Evolutionary conservation across 2,329 filamentous ascomycete genomes (phyloP), one percentile per base, ranked within the genome.

Genomic region (Pezicula radicicola): DNA sequence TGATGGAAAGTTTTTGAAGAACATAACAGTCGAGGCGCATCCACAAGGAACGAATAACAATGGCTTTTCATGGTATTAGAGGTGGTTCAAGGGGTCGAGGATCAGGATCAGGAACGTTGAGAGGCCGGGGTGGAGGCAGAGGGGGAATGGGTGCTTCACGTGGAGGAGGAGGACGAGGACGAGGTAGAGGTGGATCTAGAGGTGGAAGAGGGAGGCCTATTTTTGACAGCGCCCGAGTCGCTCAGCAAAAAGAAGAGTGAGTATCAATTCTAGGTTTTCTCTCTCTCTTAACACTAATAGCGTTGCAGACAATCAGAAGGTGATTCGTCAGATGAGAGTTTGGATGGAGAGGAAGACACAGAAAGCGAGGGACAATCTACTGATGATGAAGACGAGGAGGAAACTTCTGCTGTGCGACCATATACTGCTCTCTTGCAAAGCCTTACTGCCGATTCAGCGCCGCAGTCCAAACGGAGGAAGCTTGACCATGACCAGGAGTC

Each of bases 361-460:
- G 75, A 76, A 8, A 56, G 50, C 39, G 74, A 75, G 33, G 75
- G 77, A 19, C 74, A 75, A 27, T 72, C 69, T 19, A 71, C 70
- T 37, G 77, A 77, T 44, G 73, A 76, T 18, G 68, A 69, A 37
- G 71, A 73, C 50, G 62, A 62, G 21, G 63, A 68, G n/a, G 55
- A 65, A 39, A 41, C 65, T 5, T 60, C 72, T 9, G 49, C 69
- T 25, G 68, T 72, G 25, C 72, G 74, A 28, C 77, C 83, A 3
- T 87, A 86, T 57, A 71, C 78, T 68, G 72, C 79, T 7, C 70
- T 87, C 6, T 71, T 87, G 61, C 76, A 84, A 60, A 84, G 78
- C 52, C 70, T 87, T 46, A 71, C 74, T 3, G 74, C 78, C 25
- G 70, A 72, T 3, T 63, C 68, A 19, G 69, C 64, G 19, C 76